Evolutionary conservation across 2,329 filamentous ascomycete species (phyloP).

Genomic region (Cryphonectria japonica): DNA sequence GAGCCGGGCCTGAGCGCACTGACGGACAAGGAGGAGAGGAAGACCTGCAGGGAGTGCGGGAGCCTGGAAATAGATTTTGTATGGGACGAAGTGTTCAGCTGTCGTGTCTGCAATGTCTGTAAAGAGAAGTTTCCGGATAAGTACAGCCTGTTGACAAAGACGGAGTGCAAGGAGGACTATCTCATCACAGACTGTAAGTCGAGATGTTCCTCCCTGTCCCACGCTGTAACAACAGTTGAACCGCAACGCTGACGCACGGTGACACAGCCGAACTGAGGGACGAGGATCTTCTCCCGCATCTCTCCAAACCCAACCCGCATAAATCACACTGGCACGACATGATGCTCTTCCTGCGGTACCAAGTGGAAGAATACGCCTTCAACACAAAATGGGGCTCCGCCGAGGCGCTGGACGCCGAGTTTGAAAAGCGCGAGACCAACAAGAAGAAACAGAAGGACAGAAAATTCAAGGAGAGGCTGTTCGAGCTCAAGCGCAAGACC

Average conservation of each 20-base stretch:
- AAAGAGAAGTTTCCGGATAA: slow-evolving; percentile 91
- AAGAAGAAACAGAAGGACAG: slow-evolving; percentile 86
- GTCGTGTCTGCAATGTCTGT: slow-evolving; percentile 77
- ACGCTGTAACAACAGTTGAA: neutral
- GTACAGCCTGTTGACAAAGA: slow-evolving; percentile 95
- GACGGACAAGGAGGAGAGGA: slow-evolving; percentile 63
- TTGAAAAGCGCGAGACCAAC: slow-evolving; percentile 74
- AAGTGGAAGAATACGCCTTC: slow-evolving; percentile 94
- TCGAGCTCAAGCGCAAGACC: slow-evolving; percentile 91
- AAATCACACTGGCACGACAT: slow-evolving; percentile 98
- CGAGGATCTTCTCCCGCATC: slow-evolving; percentile 80
- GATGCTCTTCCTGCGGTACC: slow-evolving; percentile 93
- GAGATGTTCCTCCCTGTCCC: neutral
- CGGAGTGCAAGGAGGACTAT: slow-evolving; percentile 94
- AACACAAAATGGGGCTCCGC: slow-evolving; percentile 87
- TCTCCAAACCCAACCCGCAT: slow-evolving; percentile 90
- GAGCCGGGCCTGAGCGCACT: slow-evolving; percentile 86
- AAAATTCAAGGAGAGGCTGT: slow-evolving; percentile 87
- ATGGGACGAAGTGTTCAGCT: slow-evolving; percentile 83
- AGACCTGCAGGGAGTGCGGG: slow-evolving; percentile 81
- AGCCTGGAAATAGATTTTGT: slow-evolving; percentile 91
- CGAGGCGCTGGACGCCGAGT: slow-evolving; percentile 86
- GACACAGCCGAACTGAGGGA: slow-evolving; percentile 82
- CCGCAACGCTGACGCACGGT: slow-evolving; percentile 4
- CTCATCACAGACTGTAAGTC: slow-evolving; percentile 84